Percentiles rank a stretch among this genome's conserved stretches.
These are phyloP conservation scores for Amphicarpaea edgeworthii DNA, from an alignment of 306 rosid species.

Conservation along the genomic window DNA sequence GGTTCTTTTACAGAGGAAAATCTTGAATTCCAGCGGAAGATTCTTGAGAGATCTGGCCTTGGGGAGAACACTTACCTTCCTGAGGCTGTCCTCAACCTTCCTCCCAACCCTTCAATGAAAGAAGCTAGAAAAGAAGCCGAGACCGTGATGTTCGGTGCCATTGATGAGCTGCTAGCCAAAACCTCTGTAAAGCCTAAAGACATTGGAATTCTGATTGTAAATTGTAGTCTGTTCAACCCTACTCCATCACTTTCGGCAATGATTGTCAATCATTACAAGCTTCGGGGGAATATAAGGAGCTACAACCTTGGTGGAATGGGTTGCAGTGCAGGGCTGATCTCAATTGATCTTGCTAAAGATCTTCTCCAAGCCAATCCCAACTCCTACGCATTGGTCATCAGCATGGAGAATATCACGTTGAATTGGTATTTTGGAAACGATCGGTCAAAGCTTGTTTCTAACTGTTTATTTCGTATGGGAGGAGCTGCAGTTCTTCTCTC, in stretches of 20 bases:
- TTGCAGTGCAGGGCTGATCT: slow-evolving; percentile 91
- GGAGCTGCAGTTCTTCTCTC: slow-evolving; percentile 90
- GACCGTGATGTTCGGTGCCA: slow-evolving; percentile 87
- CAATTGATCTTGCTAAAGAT: slow-evolving; percentile 88
- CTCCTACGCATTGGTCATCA: slow-evolving; percentile 81
- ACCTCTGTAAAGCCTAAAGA: slow-evolving; percentile 81
- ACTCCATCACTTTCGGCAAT: slow-evolving; percentile 94
- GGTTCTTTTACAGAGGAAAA: slow-evolving; percentile 70
- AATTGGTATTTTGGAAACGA: slow-evolving; percentile 97
- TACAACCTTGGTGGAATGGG: slow-evolving; percentile 96
- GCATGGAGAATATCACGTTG: slow-evolving; percentile 96
- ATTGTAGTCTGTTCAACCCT: slow-evolving; percentile 91
- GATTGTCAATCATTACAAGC: slow-evolving; percentile 88
- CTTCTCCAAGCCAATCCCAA: slow-evolving; percentile 88
- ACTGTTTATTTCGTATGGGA: slow-evolving; percentile 89
- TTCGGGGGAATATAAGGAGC: slow-evolving; percentile 80
- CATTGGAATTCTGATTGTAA: slow-evolving; percentile 86
- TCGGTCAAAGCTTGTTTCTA: slow-evolving; percentile 88
- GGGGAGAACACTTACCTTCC: slow-evolving; percentile 89
- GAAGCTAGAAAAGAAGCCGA: slow-evolving; percentile 96
- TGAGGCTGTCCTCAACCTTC: slow-evolving; percentile 83
- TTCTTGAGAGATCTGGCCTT: slow-evolving; percentile 93
- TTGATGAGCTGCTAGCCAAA: slow-evolving; percentile 78
- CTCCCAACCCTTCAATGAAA: slow-evolving; percentile 90
- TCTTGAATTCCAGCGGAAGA: slow-evolving; percentile 80